These are phyloP conservation scores for Paecilomyces sp. DNA, from an alignment of 2,329 filamentous ascomycete species.

Conservation along the genomic window DNA sequence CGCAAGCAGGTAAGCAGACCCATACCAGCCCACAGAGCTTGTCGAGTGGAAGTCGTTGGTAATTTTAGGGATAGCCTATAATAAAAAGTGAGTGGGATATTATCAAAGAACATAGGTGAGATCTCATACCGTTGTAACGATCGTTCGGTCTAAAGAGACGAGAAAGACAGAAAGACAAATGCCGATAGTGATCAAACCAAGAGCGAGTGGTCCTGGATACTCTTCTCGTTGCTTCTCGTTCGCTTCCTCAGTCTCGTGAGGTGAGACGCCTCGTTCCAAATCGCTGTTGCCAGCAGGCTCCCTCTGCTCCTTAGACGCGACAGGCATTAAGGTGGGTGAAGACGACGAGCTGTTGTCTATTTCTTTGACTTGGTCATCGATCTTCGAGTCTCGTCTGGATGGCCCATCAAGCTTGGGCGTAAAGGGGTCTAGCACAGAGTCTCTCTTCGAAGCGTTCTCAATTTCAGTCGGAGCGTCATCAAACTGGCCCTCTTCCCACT, in stretches of 20 bases:
- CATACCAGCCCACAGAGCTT: conserved; percentile 19
- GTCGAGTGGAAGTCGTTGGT: conserved; percentile 27
- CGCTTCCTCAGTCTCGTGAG: background rate
- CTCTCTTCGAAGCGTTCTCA: conserved; percentile 6
- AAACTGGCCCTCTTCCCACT: conserved; percentile 5
- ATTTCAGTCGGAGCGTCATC: conserved; percentile 5
- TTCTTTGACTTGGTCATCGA: conserved; percentile 8
- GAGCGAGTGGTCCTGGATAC: conserved; percentile 15
- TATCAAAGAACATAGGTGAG: background rate
- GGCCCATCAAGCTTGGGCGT: background rate
- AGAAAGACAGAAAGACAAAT: conserved; percentile 21
- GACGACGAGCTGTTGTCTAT: background rate
- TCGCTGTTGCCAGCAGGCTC: background rate
- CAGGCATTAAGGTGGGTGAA: background rate
- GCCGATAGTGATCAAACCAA: conserved; percentile 17
- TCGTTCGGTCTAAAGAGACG: conserved; percentile 18
- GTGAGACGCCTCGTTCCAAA: background rate
- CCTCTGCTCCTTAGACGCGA: background rate
- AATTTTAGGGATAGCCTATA: conserved; percentile 39
- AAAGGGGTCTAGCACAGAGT: background rate
- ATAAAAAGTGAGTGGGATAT: background rate
- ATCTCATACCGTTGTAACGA: conserved; percentile 13
- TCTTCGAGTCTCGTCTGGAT: conserved; percentile 7
- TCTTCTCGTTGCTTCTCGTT: background rate
- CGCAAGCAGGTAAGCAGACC: conserved; percentile 12